These are phyloP conservation scores for Aspergillus bombycis DNA, from an alignment of 2,329 filamentous ascomycete species.

Conservation along the genomic window DNA sequence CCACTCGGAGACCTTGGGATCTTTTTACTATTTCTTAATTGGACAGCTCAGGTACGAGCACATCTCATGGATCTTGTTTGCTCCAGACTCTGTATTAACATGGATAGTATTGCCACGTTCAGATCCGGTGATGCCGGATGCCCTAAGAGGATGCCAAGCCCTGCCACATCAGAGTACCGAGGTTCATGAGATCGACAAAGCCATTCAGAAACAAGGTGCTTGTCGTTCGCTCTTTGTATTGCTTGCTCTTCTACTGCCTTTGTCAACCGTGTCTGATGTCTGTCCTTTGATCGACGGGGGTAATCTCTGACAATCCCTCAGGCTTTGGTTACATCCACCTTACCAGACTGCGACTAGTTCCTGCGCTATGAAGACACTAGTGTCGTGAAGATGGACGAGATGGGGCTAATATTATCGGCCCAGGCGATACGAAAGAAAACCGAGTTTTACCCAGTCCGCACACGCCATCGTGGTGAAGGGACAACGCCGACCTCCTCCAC, in stretches of 20 bases:
- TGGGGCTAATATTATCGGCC: neutral
- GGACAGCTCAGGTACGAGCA: no score
- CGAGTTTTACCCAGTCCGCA: neutral
- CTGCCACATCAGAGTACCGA: neutral
- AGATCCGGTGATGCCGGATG: no score
- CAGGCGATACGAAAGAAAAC: neutral
- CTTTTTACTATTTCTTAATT: no score
- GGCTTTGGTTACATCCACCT: no score
- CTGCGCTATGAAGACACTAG: neutral
- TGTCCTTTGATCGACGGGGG: no score
- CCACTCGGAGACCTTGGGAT: no score
- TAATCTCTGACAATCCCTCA: no score
- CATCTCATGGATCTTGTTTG: no score
- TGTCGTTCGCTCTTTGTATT: neutral
- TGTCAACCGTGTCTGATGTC: no score
- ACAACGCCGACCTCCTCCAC: neutral
- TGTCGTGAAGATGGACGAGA: neutral
- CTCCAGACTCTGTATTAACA: no score
- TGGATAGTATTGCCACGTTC: no score
- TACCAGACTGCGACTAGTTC: neutral
- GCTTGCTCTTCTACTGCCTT: no score
- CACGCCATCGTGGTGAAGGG: neutral
- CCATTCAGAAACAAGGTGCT: neutral
- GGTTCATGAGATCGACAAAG: neutral
- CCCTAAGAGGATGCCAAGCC: neutral